Evolutionary conservation across 306 rosid species (phyloP).

Genomic region (Abrus pulchellus): DNA sequence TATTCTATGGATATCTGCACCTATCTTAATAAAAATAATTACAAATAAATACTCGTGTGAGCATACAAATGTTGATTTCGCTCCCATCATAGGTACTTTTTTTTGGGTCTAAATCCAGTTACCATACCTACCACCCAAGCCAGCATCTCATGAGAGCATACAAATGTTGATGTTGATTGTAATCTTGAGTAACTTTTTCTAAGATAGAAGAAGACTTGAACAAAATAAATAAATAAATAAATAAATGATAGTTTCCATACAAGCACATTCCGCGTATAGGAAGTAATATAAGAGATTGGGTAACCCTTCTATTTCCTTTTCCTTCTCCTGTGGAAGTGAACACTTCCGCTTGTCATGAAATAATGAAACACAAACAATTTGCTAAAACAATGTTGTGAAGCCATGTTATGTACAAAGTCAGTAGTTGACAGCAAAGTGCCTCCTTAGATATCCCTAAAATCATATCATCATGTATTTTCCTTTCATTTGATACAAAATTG

Average conservation of each 20-base stretch:
- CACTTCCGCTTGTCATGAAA: constrained; percentile 48
- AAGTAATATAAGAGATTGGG: constrained; percentile 39
- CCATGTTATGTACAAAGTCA: constrained; percentile 57
- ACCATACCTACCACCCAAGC: too few species aligned
- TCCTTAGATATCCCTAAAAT: constrained; percentile 43
- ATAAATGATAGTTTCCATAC: constrained; percentile 48
- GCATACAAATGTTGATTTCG: too few species aligned
- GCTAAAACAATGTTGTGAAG: constrained; percentile 52
- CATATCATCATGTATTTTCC: constrained; percentile 37
- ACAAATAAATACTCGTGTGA: too few species aligned
- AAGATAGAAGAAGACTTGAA: background rate
- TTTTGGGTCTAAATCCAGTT: too few species aligned
- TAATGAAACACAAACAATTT: constrained; percentile 44
- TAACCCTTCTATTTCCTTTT: constrained; percentile 48
- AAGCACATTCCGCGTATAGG: constrained; percentile 31
- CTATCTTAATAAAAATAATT: too few species aligned
- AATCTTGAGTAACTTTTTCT: background rate
- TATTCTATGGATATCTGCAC: too few species aligned
- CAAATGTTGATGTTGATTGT: constrained; percentile 10
- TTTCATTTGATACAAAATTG: constrained; percentile 58
- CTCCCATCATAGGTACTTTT: too few species aligned
- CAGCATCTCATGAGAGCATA: background rate
- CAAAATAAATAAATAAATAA: constrained; percentile 45
- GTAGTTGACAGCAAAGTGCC: constrained; percentile 50
- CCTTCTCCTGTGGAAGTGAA: constrained; percentile 49